Percentiles rank a stretch among this genome's conserved stretches.
Conservation (phyloP, 169 alveolate species). For the Plasmodium knowlesi region DNA sequence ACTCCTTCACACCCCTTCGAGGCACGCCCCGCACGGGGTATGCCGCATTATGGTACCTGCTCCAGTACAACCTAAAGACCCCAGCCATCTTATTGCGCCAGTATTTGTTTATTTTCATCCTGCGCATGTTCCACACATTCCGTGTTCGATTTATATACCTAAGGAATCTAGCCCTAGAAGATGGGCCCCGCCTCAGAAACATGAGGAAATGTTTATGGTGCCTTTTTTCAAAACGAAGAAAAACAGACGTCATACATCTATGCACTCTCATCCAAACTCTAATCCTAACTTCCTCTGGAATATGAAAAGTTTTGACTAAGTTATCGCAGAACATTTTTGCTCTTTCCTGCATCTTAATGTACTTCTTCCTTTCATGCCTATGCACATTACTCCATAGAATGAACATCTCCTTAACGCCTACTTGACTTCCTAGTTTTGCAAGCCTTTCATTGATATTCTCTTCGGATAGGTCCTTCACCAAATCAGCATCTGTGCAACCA, state of each 20-base stretch:
- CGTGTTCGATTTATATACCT: not conserved
- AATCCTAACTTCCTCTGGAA: not conserved
- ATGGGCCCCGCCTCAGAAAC: not conserved
- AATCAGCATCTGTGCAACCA: conserved; percentile 18
- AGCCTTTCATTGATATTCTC: not conserved
- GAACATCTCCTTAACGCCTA: conserved; percentile 9
- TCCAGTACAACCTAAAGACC: not conserved
- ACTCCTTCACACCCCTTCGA: not conserved
- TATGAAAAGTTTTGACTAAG: not conserved
- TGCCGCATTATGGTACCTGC: not conserved
- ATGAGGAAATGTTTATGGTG: not conserved
- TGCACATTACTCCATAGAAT: conserved; percentile 13
- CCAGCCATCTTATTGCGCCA: not conserved
- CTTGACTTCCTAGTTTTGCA: not conserved
- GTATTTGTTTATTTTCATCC: not conserved
- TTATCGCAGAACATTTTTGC: not conserved
- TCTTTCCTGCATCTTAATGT: not conserved
- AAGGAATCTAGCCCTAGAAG: not conserved
- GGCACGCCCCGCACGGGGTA: not conserved
- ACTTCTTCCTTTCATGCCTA: conserved; percentile 6
- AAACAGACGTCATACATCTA: not conserved
- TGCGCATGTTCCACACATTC: not conserved
- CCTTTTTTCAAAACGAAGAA: not conserved
- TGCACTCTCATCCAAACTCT: not conserved
- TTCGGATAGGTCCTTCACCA: not conserved